Evolutionary conservation across 2,329 filamentous ascomycete species (phyloP).

Genomic region (Seiridium unicorne): DNA sequence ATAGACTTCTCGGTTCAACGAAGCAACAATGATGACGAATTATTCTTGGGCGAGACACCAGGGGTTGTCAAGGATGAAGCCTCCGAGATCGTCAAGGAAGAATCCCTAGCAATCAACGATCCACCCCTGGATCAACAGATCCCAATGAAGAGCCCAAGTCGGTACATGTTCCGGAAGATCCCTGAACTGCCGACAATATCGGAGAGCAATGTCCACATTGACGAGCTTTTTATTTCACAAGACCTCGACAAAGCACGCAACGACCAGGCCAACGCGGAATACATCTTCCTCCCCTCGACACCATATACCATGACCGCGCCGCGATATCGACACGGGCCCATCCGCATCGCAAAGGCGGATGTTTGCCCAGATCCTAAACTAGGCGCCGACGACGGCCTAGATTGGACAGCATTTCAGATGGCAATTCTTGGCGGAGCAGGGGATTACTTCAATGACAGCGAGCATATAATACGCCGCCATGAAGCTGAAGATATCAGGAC

Average conservation of each 20-base stretch:
- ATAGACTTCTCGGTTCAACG: conserved; percentile 22
- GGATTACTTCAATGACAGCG: conserved; percentile 45
- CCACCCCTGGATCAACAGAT: conserved; percentile 21
- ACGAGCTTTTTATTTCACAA: conserved; percentile 15
- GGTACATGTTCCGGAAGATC: conserved; percentile 18
- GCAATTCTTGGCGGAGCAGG: conserved; percentile 58
- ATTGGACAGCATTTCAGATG: conserved; percentile 67
- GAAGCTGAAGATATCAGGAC: conserved; percentile 49
- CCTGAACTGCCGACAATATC: conserved; percentile 26
- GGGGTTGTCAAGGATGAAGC: neutral
- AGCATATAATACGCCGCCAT: conserved; percentile 34
- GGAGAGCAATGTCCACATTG: conserved; percentile 15
- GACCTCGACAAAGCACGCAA: conserved; percentile 12
- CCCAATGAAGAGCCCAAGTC: conserved; percentile 27
- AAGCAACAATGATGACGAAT: conserved; percentile 11
- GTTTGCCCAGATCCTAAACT: conserved; percentile 34
- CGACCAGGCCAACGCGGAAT: conserved; percentile 37
- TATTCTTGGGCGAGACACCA: neutral
- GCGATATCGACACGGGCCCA: conserved; percentile 52
- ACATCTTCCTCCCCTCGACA: conserved; percentile 46
- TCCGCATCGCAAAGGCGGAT: conserved; percentile 49
- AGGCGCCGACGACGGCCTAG: conserved; percentile 48
- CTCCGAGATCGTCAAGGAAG: neutral
- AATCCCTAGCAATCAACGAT: neutral
- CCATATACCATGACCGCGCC: conserved; percentile 49